phyloP scores from a whole-genome alignment of 169 alveolate species.

The Eimeria falciformis region DNA sequence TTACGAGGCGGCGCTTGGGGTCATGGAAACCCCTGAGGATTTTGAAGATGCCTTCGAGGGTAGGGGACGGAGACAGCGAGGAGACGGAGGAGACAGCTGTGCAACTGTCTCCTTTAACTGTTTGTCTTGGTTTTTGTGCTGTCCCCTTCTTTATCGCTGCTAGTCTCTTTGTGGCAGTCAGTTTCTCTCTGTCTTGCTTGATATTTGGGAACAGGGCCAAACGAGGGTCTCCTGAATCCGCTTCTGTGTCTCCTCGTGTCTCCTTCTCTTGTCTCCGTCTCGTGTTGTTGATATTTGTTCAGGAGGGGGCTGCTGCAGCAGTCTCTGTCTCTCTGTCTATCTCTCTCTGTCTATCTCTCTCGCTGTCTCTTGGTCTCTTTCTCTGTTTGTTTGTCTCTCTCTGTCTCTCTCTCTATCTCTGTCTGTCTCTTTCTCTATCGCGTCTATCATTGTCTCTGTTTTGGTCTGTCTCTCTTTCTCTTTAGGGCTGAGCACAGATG shows the following conservation, averaged over 20 bases:
- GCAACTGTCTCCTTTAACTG: neutral
- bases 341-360: too few relatives aligned
- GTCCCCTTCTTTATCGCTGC: neutral
- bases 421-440: neutral
- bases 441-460: neutral
- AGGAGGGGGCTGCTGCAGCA: too few relatives aligned
- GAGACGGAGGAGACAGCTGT: neutral
- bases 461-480: neutral
- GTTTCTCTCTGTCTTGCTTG: too few relatives aligned
- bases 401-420: neutral
- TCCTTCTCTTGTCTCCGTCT: neutral
- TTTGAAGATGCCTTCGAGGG: conserved; percentile 11
- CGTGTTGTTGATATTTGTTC: too few relatives aligned
- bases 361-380: neutral
- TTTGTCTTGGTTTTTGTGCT: neutral
- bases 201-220: too few relatives aligned
- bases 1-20: conserved; percentile 29
- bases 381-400: neutral
- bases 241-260: neutral
- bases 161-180: too few relatives aligned
- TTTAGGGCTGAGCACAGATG: conserved; percentile 30
- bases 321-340: too few relatives aligned
- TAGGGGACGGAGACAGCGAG: neutral
- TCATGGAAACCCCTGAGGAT: conserved; percentile 1
- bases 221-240: too few relatives aligned